Percentiles rank a stretch among this genome's conserved stretches.
phyloP scores from a whole-genome alignment of 805 yeast species.

The Myxozyma udenii region DNA sequence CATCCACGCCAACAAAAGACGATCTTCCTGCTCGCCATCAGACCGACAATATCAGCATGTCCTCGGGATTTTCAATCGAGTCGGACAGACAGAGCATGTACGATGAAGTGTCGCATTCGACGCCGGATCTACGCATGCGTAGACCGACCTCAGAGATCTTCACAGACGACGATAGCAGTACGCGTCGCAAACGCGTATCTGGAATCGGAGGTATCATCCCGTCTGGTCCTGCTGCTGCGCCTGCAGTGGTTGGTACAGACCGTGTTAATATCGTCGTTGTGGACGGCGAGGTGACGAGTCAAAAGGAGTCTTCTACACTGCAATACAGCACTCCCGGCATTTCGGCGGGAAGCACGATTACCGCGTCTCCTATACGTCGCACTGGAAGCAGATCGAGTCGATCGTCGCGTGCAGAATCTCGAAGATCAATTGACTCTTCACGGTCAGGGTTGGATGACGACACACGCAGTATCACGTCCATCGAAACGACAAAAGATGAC shows the following conservation, averaged over 20 bases:
- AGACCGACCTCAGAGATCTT: not conserved
- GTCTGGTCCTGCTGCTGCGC: conserved; percentile 21
- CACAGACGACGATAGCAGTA: not conserved
- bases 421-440: not conserved
- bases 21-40: conserved; percentile 2
- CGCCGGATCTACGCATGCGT: conserved; percentile 11
- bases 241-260: conserved; percentile 27
- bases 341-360: not conserved
- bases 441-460: conserved; percentile 4
- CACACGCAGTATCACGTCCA: conserved; percentile 6
- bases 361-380: conserved; percentile 10
- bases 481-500: conserved; percentile 11
- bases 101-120: conserved; percentile 12
- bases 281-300: conserved; percentile 23
- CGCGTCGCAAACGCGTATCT: conserved; percentile 18
- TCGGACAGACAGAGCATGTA: conserved; percentile 18
- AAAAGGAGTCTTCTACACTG: conserved; percentile 4
- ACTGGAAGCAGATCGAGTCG: conserved; percentile 25
- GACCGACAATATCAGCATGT: conserved; percentile 20
- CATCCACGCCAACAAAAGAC: not conserved
- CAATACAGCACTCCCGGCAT: conserved; percentile 9
- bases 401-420: conserved; percentile 10
- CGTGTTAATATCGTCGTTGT: conserved; percentile 25
- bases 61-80: conserved; percentile 21
- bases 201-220: conserved; percentile 5